Evolutionary conservation across 2,329 filamentous ascomycete genomes (phyloP), one percentile per base, ranked within the genome.

Genomic region (Xylariaceae sp.): DNA sequence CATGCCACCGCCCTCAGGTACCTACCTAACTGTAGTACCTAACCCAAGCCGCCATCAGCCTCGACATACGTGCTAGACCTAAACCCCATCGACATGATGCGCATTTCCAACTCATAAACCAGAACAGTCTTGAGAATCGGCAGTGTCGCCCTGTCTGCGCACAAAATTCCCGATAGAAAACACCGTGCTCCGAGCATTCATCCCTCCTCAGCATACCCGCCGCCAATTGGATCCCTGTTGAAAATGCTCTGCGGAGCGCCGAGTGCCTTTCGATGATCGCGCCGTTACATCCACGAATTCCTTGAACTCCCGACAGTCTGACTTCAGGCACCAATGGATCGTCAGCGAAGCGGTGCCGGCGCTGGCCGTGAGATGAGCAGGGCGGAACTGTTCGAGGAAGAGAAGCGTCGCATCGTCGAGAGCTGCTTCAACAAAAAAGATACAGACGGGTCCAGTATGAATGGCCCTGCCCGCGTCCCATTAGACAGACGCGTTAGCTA

Each of bases 341-440:
- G 65, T 50, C 64, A 62, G 51, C 67, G 71, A 67, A 69, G 66
- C 64, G 59, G 67, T 58, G 64, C 64, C 56, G 59, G 58, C 52
- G 68, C 64, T 12, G 58, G 69, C 61, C 71, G 71, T 58, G 73
- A 74, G 44, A 64, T 68, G 62, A 72, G 56, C 54, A 69, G 74
- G 64, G 92, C 92, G 53, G 90, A 96, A 75, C 83, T 84, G 65
- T 99, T 97, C 71, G 94, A 99, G 72, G 91, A 97, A 68, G 94
- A 99, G 79, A 96, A 96, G 79, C 81, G 84, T 70, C 85, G 94
- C 70, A 96, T 99, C 66, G 87, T 95, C 61, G 88, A 95, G 60
- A 96, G 89, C 73, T 96, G 91, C 75, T 99, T 97, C 76, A 82
- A 78, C 71, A 96, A 95, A 76, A 86, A 86, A 67, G 94, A 97